Conservation (phyloP, 371 early-diverging fungal genomes). For the Apophysomyces sp. region DNA sequence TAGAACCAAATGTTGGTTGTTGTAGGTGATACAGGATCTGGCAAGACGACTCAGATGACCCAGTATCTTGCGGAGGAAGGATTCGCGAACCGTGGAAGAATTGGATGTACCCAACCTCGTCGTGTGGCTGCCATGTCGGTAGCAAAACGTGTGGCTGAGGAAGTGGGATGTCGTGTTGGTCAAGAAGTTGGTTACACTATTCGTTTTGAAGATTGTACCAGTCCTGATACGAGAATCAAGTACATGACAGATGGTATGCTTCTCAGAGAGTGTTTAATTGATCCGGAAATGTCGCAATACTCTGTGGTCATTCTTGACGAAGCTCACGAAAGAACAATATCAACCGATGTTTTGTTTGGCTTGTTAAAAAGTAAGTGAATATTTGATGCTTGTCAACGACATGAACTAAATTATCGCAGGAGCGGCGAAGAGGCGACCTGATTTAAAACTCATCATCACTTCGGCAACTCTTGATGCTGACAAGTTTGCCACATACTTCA, state of each 20-base stretch:
- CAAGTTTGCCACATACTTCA: constrained; percentile 89
- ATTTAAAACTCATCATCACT: constrained; percentile 93
- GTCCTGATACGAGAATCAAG: constrained; percentile 93
- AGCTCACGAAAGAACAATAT: constrained; percentile 98
- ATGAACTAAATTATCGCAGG: constrained; percentile 26
- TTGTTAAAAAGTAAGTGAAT: constrained; percentile 70
- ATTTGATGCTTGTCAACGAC: background rate
- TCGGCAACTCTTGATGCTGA: constrained; percentile 98
- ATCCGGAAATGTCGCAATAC: constrained; percentile 83
- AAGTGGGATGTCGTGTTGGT: constrained; percentile 94
- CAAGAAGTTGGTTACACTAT: constrained; percentile 98
- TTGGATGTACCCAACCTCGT: constrained; percentile 99
- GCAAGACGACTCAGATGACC: constrained; percentile 99
- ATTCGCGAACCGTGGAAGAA: constrained; percentile 78
- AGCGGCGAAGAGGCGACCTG: constrained; percentile 79
- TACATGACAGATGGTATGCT: constrained; percentile 99
- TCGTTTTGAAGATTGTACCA: constrained; percentile 97
- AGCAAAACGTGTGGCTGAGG: constrained; percentile 98
- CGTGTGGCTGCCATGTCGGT: constrained; percentile 99
- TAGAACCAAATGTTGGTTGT: constrained; percentile 90
- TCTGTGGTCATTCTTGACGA: constrained; percentile 98
- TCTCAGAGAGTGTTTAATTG: constrained; percentile 93
- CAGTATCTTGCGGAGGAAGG: constrained; percentile 98
- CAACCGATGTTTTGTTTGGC: constrained; percentile 98
- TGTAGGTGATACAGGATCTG: constrained; percentile 98